Evolutionary conservation across 202 grass and related monocot species (phyloP).

Genomic region (Setaria italica): DNA sequence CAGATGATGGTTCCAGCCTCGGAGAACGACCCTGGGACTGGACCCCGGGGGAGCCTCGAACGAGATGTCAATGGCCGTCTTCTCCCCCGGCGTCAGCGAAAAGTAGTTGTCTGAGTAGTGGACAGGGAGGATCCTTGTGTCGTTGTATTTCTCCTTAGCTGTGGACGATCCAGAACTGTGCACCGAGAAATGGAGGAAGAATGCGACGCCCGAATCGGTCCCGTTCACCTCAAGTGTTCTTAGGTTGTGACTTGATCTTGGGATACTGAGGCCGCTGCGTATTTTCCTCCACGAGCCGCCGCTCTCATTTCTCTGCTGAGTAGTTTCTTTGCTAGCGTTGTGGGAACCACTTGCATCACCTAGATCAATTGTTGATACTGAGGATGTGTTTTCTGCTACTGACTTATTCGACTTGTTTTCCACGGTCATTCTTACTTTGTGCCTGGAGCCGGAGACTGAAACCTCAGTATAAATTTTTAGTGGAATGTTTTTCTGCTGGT

Average conservation of each 20-base stretch:
- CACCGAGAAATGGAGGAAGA: slow-evolving; percentile 90
- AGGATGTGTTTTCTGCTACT: slow-evolving; percentile 27
- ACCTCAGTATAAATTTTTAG: slow-evolving; percentile 66
- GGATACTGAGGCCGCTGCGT: slow-evolving; percentile 18
- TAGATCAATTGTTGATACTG: slow-evolving; percentile 13
- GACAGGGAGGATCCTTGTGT: slow-evolving; percentile 94
- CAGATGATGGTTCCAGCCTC: slow-evolving; percentile 78
- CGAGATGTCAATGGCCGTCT: slow-evolving; percentile 59
- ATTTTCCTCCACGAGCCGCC: slow-evolving; percentile 58
- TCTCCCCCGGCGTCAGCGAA: slow-evolving; percentile 79
- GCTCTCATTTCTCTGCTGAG: slow-evolving; percentile 16
- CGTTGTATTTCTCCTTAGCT: slow-evolving; percentile 45
- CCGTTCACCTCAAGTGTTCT: slow-evolving; percentile 59
- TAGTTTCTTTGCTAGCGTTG: slow-evolving; percentile 16
- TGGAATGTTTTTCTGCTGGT: slow-evolving; percentile 68
- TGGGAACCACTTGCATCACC: slow-evolving; percentile 18
- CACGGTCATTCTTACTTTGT: slow-evolving; percentile 69
- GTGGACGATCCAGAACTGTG: slow-evolving; percentile 59
- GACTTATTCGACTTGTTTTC: slow-evolving; percentile 71
- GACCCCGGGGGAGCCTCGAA: slow-evolving; percentile 72
- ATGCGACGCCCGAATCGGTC: slow-evolving; percentile 70
- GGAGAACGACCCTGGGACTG: slow-evolving; percentile 66
- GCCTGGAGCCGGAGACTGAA: slow-evolving; percentile 58
- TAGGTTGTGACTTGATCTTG: slow-evolving; percentile 32
- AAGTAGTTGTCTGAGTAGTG: slow-evolving; percentile 95